Base-by-base conservation (phyloP, 495 filamentous ascomycete species). In the Aspergillus steynii region DNA sequence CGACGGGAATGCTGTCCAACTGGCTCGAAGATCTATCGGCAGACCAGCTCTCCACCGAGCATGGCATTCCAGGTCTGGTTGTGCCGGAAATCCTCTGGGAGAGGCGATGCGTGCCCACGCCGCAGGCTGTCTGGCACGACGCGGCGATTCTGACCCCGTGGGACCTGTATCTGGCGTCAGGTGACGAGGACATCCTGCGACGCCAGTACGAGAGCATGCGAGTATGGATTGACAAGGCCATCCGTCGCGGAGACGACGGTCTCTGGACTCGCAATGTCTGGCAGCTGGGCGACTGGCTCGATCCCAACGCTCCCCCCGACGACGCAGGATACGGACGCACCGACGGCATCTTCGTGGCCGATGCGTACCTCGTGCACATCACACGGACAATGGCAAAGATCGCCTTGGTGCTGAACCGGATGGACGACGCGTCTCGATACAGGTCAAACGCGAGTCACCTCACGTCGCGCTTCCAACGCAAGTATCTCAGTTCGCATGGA, bases 221-320 rank as follows among this genome's bases (percentile, higher is more conserved):
- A 26, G 65, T 70, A 4, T 85, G 80, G 80, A 53, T 84, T 4
- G 78, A 79, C 49, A 58, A 70, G n/a, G 82, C 78, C 1, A 72
- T 83, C 12, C 69, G 68, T 10, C 73, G 82, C 20, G 74, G 75
- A 29, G 48, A 66, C 1, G 70, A 71, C 49, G 70, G 71, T 10
- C 60, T 82, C 28, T 78, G 80, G 80, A 63, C 71, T 56, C 65
- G 64, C 20, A 60, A 65, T 0, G 60, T 60, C 7, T 76, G 70
- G 58, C 82, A 84, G 60, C 73, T 76, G 15, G 80, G 77, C 2
- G 82, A 86, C 68, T 84, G 82, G 83, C 74, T 85, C 0, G 83
- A 86, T 52, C 83, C 82, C 0, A 69, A 68, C 5, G 74, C 83
- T 0, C 81, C 81, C 0, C 67, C 77, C 2, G 68, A 79, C 12